phyloP scores from a whole-genome alignment of 495 filamentous ascomycete species.

The Podospora fimiseda region DNA sequence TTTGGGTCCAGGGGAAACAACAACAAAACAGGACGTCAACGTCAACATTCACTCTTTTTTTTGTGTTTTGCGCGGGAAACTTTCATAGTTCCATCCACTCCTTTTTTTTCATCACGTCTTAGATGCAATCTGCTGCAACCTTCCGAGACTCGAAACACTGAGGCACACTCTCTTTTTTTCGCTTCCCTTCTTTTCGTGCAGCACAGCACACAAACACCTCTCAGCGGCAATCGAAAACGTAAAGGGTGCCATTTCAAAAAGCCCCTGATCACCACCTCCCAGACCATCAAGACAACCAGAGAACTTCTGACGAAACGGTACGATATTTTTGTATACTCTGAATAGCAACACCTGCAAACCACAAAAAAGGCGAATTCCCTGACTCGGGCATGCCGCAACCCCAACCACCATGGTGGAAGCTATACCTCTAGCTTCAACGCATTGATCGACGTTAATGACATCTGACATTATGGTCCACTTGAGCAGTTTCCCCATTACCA shows the following conservation, averaged over 20 bases:
- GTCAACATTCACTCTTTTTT: constrained; percentile 16
- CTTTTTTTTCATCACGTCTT: constrained; percentile 3
- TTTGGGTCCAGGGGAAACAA: not conserved
- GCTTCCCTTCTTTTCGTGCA: constrained; percentile 7
- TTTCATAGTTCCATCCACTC: constrained; percentile 5
- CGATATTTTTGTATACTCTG: not conserved
- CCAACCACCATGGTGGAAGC: not conserved
- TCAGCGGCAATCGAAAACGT: constrained; percentile 24
- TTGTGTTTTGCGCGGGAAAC: not conserved
- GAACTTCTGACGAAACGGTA: constrained; percentile 23
- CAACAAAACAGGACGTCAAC: constrained; percentile 1
- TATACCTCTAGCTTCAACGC: not conserved
- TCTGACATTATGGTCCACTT: not conserved
- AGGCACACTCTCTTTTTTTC: constrained; percentile 7
- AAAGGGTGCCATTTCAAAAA: constrained; percentile 11
- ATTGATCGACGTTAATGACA: not conserved
- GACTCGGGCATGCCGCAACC: not conserved
- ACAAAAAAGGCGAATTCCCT: not conserved
- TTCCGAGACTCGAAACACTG: constrained; percentile 4
- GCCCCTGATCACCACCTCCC: constrained; percentile 26
- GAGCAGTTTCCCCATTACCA: not conserved
- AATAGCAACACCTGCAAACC: not conserved
- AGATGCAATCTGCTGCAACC: constrained; percentile 1
- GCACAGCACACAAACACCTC: constrained; percentile 14
- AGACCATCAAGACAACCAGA: constrained; percentile 16